Base-by-base conservation (phyloP, 2,329 filamentous ascomycete genomes). In the Fusarium humuli region DNA sequence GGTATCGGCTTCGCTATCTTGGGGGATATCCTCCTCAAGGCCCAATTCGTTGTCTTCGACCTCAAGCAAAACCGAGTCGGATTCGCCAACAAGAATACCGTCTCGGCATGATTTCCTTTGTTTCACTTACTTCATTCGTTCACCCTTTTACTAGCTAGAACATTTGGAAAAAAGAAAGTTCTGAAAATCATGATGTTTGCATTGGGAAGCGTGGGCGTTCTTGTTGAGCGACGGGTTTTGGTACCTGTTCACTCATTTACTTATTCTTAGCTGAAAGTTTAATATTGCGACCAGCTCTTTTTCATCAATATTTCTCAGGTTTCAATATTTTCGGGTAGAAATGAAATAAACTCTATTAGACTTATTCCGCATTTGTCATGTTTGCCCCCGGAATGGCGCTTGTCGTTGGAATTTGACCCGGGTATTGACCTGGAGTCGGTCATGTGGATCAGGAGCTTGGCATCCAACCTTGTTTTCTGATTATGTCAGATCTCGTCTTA, bases 11-110 rank as follows among this genome's bases (percentile, higher is more conserved):
- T 85, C 66, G 63, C 80, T 32, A 77, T 85, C 57, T 61, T 84
- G 37, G 77, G 82, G 5, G 73, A 84, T 65, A 76, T 83, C 34
- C 77, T 83, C 58, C 69, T 86, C 69, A 79, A 86, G 75, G 77
- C 83, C 49, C 78, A 85, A 70, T 80, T 82, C 75, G 75, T 83
- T n/a, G 79, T 83, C 7, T 83, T 83, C 57, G 76, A 83, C 41
- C 74, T 79, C 6, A 74, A 76, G 10, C 69, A 71, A 5, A 70
- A 69, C 2, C 46, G 64, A 27, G 74, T 83, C 7, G 81, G 81
- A 3, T 81, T 83, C 47, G 81, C 81, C 12, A 82, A 80, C 47
- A 83, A 83, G 75, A 44, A 62, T 12, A 72, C 72, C 11, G 40
- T 75, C 32, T 18, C 6, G 2, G 49, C 20, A 49, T 53, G 25